Evolutionary conservation across 495 filamentous ascomycete species (phyloP).

Genomic region (Aspergillus carlsbadensis): DNA sequence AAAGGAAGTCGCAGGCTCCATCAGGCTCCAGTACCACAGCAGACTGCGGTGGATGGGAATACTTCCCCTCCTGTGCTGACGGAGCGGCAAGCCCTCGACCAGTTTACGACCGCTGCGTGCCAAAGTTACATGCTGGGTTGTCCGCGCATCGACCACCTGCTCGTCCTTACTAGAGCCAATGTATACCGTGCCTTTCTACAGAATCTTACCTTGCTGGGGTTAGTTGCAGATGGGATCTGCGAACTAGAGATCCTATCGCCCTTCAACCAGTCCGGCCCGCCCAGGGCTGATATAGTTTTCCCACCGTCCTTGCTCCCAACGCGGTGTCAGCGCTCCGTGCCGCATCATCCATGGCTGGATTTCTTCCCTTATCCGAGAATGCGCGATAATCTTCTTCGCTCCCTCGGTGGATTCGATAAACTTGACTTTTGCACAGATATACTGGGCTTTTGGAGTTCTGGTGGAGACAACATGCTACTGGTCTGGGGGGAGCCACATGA

Average conservation of each 20-base stretch:
- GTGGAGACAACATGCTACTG: conserved; percentile 24
- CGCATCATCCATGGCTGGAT: conserved; percentile 35
- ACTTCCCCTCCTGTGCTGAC: too few species aligned
- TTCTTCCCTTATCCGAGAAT: conserved; percentile 29
- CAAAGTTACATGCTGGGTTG: neutral
- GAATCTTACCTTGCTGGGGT: neutral
- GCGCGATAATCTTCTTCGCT: conserved; percentile 29
- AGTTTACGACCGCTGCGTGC: neutral
- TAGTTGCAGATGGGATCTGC: neutral
- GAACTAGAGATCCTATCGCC: neutral
- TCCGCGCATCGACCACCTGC: neutral
- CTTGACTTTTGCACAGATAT: conserved; percentile 27
- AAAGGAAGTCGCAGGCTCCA: neutral
- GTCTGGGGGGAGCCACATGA: conserved; percentile 49
- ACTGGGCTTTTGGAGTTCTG: conserved; percentile 26
- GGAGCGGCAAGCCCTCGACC: too few species aligned
- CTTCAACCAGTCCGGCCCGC: neutral
- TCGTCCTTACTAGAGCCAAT: neutral
- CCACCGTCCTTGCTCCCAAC: neutral
- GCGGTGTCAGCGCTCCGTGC: neutral
- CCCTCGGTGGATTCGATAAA: conserved; percentile 21
- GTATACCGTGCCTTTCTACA: neutral
- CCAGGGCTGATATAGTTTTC: neutral
- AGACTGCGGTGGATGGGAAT: too few species aligned
- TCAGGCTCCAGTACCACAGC: too few species aligned